Conservation (phyloP, 176 grass and related monocot species). For the Puccinellia tenuiflora region DNA sequence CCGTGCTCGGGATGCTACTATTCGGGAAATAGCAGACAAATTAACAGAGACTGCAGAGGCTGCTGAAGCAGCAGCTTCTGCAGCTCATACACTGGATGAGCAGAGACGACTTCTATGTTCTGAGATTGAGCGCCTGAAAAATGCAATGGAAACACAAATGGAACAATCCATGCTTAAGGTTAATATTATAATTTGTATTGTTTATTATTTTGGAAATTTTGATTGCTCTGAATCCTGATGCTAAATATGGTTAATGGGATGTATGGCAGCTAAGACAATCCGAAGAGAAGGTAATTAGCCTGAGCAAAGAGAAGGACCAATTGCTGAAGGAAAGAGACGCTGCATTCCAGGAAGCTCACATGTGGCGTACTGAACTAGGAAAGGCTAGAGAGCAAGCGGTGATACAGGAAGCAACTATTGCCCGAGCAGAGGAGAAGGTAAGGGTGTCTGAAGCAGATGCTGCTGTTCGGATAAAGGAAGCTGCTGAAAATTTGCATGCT, state of each 20-base stretch:
- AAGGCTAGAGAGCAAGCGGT: conserved; percentile 90
- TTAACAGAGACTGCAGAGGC: conserved; percentile 85
- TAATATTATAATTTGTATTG: neutral
- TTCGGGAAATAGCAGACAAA: conserved; percentile 86
- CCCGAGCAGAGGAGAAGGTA: conserved; percentile 77
- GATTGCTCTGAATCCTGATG: neutral
- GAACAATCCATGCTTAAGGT: conserved; percentile 73
- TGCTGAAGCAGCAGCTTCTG: conserved; percentile 76
- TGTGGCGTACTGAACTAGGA: conserved; percentile 93
- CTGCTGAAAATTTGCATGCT: conserved; percentile 49
- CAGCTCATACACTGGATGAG: conserved; percentile 79
- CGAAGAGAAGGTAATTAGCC: conserved; percentile 68
- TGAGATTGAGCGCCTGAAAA: conserved; percentile 65
- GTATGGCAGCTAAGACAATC: conserved; percentile 60
- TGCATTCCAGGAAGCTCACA: conserved; percentile 71
- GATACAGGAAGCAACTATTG: conserved; percentile 83
- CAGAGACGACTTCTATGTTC: conserved; percentile 56
- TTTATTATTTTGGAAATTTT: neutral
- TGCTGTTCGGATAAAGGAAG: conserved; percentile 56
- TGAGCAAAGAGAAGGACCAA: conserved; percentile 70
- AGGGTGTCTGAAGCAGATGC: conserved; percentile 62
- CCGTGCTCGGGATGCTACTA: conserved; percentile 71
- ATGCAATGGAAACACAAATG: conserved; percentile 58
- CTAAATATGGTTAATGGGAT: conserved; percentile 14
- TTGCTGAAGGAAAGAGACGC: conserved; percentile 83